These are phyloP conservation scores for Pythium coloratum DNA, from an alignment of 352 stramenopile genomes.

Conservation along the genomic window DNA sequence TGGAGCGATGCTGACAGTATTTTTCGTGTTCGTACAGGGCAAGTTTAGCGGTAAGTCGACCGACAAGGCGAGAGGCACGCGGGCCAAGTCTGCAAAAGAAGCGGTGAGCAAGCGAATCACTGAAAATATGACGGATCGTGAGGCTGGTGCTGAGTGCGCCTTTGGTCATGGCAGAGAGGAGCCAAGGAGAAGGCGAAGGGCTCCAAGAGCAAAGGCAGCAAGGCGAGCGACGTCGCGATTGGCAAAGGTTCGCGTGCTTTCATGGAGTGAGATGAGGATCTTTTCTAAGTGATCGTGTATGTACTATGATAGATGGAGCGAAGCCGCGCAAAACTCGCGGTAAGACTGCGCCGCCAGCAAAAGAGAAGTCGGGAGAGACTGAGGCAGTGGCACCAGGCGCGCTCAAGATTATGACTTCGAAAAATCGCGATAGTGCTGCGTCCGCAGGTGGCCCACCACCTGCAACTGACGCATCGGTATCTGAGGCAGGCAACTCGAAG, in stretches of 20 bases:
- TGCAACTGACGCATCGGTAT: neutral
- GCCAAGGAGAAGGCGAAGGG: constrained; percentile 22
- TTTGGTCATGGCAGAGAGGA: constrained; percentile 5
- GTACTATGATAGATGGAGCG: constrained; percentile 30
- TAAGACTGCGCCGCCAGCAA: constrained; percentile 25
- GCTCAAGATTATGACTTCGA: constrained; percentile 51
- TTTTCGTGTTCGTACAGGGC: neutral
- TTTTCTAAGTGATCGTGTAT: neutral
- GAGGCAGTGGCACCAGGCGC: constrained; percentile 39
- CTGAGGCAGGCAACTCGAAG: constrained; percentile 9
- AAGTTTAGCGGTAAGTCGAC: constrained; percentile 21
- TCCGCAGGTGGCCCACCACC: neutral
- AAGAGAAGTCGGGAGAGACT: constrained; percentile 26
- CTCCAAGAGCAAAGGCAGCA: constrained; percentile 19
- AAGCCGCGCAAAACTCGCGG: constrained; percentile 47
- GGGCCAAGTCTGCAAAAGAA: constrained; percentile 23
- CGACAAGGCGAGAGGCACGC: constrained; percentile 16
- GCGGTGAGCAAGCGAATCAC: neutral
- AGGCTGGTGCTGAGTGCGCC: neutral
- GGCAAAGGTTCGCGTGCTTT: constrained; percentile 13
- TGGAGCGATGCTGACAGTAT: neutral
- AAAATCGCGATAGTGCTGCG: constrained; percentile 10
- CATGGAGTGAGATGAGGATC: too few relatives aligned
- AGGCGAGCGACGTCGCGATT: neutral
- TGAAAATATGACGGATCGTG: neutral